Base-by-base conservation (phyloP, 179 eudicot genomes). In the Actinidia polygama region DNA sequence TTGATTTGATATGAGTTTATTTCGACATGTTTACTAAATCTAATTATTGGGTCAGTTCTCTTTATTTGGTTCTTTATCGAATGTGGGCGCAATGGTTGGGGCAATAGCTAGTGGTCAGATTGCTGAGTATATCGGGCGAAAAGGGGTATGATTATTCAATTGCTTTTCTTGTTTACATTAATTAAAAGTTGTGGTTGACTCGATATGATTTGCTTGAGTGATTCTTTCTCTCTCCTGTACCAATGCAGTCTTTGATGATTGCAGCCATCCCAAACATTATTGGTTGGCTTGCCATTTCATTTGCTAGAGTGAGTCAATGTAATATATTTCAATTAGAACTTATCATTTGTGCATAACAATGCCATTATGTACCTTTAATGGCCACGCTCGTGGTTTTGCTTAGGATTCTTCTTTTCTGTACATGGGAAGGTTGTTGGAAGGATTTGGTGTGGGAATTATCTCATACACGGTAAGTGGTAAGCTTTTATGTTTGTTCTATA, bases 81-180 rank as follows among this genome's bases (percentile, higher is more conserved):
- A 96, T 79, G 99, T 96, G 84, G 99, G 99, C 71, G 98, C 99
- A 59, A 96, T 96, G 99, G 98, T 96, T 86, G 99, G 98, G 18
- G 99, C 99, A 79, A 91, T 95, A 81, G 92, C 98, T 3, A 96
- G 99, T 63, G 99, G 99, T 79, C 98, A 95, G 86, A 95, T 95
- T 86, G 81, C 98, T 10, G 99, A 96, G 89, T 96, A 96, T 85
- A 91, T 96, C 61, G 99, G 99, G 61, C 91, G 99, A 75, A 96
- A 96, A 89, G 99, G 99, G 98, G 99, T 96, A 92, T 23, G 50
- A 23, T 1, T 57, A 18, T 80, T 77, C 47, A 4, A 61, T 0
- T 63, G 18, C 7, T 73, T 61, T 53, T 24, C 1, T 77, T 8
- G 49, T 23, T 73, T 80, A 24, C n/a, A 61, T 53, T 81, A 55